phyloP scores from a whole-genome alignment of 768 basidiomycete genomes.

The Auriculariales sp. region DNA sequence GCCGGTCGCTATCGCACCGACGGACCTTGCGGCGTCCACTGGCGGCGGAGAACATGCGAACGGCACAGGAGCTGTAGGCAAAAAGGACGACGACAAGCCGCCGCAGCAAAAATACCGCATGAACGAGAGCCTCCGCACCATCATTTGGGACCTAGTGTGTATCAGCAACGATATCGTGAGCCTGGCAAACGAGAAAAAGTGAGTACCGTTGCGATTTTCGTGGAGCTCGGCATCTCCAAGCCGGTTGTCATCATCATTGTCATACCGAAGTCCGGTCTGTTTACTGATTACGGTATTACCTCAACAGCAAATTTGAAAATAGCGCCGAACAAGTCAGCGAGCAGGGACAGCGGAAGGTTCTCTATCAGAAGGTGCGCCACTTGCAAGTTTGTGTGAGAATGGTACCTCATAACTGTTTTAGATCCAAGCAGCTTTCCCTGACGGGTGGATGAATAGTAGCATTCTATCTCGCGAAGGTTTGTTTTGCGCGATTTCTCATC shows the following conservation, averaged over 20 bases:
- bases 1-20: not conserved
- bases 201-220: slow-evolving; percentile 5
- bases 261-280: not conserved
- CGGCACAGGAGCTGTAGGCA: slow-evolving; percentile 3
- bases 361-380: slow-evolving; percentile 58
- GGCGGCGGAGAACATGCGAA: too few relatives aligned
- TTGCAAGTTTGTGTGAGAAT: not conserved
- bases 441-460: slow-evolving; percentile 75
- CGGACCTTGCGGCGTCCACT: not conserved
- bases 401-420: slow-evolving; percentile 11
- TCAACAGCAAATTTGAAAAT: slow-evolving; percentile 38
- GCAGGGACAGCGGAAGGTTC: slow-evolving; percentile 61
- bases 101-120: slow-evolving; percentile 66
- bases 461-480: slow-evolving; percentile 77
- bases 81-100: slow-evolving; percentile 30
- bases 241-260: not conserved
- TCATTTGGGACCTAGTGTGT: slow-evolving; percentile 68
- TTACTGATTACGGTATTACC: not conserved
- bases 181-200: slow-evolving; percentile 22
- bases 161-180: slow-evolving; percentile 75
- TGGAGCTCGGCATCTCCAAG: not conserved
- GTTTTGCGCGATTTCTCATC: slow-evolving; percentile 11
- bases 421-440: slow-evolving; percentile 71
- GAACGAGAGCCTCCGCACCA: slow-evolving; percentile 66
- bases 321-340: slow-evolving; percentile 61